Evolutionary conservation across 2,329 filamentous ascomycete species (phyloP).

Genomic region (Cordyceps cicadae): DNA sequence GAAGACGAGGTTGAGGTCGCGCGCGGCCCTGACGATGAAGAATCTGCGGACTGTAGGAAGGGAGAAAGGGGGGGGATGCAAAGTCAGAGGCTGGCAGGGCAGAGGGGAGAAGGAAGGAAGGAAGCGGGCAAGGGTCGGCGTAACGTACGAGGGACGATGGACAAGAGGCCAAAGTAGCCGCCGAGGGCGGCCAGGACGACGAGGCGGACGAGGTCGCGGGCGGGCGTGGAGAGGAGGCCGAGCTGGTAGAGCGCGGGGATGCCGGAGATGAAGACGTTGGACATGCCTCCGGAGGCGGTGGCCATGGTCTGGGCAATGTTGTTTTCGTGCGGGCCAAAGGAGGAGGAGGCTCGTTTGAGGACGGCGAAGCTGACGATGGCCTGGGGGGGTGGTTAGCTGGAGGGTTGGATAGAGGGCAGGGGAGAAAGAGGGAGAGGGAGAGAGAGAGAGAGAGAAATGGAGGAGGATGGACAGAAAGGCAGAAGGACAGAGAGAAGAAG

Average conservation of each 20-base stretch:
- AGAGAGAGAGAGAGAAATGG: too few species aligned
- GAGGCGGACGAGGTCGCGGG: conserved; percentile 1
- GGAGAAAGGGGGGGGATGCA: too few species aligned
- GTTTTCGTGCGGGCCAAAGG: conserved; percentile 13
- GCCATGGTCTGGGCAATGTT: conserved; percentile 12
- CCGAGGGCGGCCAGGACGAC: conserved; percentile 5
- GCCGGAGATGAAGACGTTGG: conserved; percentile 12
- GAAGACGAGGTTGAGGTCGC: conserved; percentile 11
- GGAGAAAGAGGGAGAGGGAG: too few species aligned
- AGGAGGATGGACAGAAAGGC: too few species aligned
- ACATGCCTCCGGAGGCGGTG: conserved; percentile 10
- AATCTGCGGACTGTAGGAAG: conserved; percentile 9
- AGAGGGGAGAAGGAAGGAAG: too few species aligned
- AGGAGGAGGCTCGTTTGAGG: neutral
- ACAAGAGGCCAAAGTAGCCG: conserved; percentile 10
- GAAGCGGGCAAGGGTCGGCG: too few species aligned
- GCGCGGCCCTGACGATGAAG: conserved; percentile 1
- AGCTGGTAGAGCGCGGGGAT: conserved; percentile 15
- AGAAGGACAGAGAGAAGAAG: neutral
- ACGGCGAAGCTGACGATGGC: conserved; percentile 6
- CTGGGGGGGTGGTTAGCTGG: neutral
- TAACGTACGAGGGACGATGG: conserved; percentile 2
- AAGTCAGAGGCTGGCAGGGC: too few species aligned
- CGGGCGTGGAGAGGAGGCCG: conserved; percentile 2
- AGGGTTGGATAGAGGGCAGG: too few species aligned